Base-by-base conservation (phyloP, 192 early-diverging fungal genomes). In the Kappamyces sp. region DNA sequence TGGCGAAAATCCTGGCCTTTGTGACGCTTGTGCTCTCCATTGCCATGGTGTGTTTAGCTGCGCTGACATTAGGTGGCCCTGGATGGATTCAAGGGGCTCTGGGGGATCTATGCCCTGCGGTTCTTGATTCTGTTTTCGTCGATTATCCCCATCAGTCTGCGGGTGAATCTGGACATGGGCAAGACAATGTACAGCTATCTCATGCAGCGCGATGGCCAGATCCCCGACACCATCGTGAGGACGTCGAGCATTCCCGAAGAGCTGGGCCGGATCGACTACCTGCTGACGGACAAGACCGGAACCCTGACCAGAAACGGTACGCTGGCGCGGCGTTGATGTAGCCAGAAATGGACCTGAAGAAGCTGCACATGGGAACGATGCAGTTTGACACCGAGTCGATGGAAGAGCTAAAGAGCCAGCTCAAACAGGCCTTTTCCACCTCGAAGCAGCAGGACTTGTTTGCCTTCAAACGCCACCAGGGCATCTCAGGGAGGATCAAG, bases 171-270 rank as follows among this genome's bases (percentile, higher is more conserved):
- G 54, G 94, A 97, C 61, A 93, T 95, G 91, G 92, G 92, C 37
- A 98, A 98, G 75, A 87, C 88, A 1, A 86, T 92, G n/a, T 94
- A 94, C 70, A 87, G 82, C 40, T 70, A 78, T 74, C 86, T 85
- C 48, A 98, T 95, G n/a, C 87, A 89, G 82, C 79, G 83, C 33
- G 94, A 98, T 67, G 38, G 61, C 1, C 86, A 87, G 61, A 98
- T 98, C 32, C 72, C 80, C 0, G 87, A 79, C 15, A 90, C 94
- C 2, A 86, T 97, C 40, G 92, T 94, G 31, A 82, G 94, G 36
- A 97, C 91, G 7, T 90, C 87, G 49, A 95, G 91, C 42, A 89
- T 97, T 34, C 94, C 94, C 36, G 94, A 97, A 65, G 94, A 95
- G 71, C 78, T 97, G 3, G 94, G 94, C 9, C 79, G 94, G 36